Percentiles rank a stretch among this genome's conserved stretches.
Conservation (phyloP, 805 yeast genomes). For the Ogataea chonburiensis region DNA sequence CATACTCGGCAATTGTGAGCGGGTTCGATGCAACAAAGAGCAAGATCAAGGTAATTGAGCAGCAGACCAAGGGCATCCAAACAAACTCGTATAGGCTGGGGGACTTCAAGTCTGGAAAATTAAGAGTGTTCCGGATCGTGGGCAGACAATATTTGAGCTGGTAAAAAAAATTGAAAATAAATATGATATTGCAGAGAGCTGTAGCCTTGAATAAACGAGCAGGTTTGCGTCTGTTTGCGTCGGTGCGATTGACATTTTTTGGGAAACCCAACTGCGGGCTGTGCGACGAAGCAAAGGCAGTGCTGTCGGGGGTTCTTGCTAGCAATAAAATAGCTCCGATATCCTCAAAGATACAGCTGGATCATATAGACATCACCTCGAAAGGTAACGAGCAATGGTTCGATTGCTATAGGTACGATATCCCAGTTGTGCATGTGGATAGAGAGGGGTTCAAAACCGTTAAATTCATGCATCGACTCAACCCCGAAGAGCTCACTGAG, state of each 20-base stretch:
- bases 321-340: slow-evolving; percentile 19
- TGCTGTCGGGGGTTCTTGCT: slow-evolving; percentile 43
- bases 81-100: slow-evolving; percentile 63
- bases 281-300: slow-evolving; percentile 62
- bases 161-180: slow-evolving; percentile 35
- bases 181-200: slow-evolving; percentile 1
- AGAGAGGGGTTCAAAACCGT: slow-evolving; percentile 46
- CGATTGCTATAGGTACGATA: slow-evolving; percentile 70
- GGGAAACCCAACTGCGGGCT: slow-evolving; percentile 69
- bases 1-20: slow-evolving; percentile 59
- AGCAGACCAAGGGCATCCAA: slow-evolving; percentile 50
- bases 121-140: slow-evolving; percentile 77
- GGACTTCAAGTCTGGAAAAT: slow-evolving; percentile 75
- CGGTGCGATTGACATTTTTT: slow-evolving; percentile 51
- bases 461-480: slow-evolving; percentile 67
- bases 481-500: slow-evolving; percentile 51
- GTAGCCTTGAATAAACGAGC: slow-evolving; percentile 1
- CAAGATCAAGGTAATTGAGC: slow-evolving; percentile 67
- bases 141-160: slow-evolving; percentile 74
- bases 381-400: slow-evolving; percentile 63
- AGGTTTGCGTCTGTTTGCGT: background rate
- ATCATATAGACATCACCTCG: slow-evolving; percentile 55
- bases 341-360: slow-evolving; percentile 35
- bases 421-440: slow-evolving; percentile 73
- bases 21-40: slow-evolving; percentile 74